These are phyloP conservation scores for Starmerella kuoi DNA, from an alignment of 805 yeast genomes.

Conservation along the genomic window DNA sequence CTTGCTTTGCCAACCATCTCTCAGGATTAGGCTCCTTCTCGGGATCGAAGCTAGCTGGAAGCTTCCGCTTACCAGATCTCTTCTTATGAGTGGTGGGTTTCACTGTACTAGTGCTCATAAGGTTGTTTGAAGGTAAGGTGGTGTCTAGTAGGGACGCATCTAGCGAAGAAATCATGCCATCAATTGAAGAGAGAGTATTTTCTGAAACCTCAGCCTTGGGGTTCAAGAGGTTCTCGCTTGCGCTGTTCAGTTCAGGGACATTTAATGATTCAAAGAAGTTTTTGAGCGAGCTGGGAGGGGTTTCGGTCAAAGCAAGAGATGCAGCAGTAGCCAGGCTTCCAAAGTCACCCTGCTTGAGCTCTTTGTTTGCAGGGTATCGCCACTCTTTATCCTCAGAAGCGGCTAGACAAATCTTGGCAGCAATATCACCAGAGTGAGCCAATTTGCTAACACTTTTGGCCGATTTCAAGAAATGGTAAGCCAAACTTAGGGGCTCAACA, in stretches of 20 bases:
- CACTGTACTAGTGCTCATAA: neutral
- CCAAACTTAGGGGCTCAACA: constrained; percentile 18
- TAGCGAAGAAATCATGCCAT: neutral
- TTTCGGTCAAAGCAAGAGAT: neutral
- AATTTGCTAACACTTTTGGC: constrained; percentile 4
- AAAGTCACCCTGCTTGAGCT: constrained; percentile 2
- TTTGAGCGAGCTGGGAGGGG: neutral
- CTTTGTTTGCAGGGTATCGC: neutral
- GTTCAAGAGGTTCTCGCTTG: neutral
- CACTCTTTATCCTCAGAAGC: neutral
- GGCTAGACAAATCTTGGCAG: constrained; percentile 3
- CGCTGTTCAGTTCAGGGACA: neutral
- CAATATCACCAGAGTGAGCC: neutral
- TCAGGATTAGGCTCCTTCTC: constrained; percentile 45
- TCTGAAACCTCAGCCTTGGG: neutral
- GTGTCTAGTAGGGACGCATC: neutral
- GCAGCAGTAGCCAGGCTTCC: constrained; percentile 1
- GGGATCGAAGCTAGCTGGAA: constrained; percentile 34
- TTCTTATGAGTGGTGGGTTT: constrained; percentile 12
- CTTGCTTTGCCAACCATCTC: constrained; percentile 85
- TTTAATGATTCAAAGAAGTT: neutral
- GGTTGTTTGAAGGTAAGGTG: neutral
- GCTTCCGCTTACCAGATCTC: constrained; percentile 28
- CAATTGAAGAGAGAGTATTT: neutral
- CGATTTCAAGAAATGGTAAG: constrained; percentile 1